phyloP scores from a whole-genome alignment of 768 basidiomycete genomes.

The Leccinum truebloodii region DNA sequence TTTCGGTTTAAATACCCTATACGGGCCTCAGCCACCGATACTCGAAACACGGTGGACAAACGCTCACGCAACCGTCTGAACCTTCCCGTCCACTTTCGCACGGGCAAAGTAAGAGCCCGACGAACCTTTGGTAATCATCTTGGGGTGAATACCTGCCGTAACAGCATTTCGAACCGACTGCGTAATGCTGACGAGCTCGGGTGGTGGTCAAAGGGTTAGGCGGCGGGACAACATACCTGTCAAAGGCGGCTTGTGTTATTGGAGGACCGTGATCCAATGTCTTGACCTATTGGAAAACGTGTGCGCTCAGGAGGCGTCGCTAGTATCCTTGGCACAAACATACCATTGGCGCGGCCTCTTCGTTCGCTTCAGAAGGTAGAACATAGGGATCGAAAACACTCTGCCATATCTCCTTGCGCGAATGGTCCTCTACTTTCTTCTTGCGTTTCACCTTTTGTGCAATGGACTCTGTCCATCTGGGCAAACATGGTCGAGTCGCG shows the following conservation, averaged over 20 bases:
- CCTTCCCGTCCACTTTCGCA: slow-evolving; percentile 69
- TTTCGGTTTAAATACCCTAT: slow-evolving; percentile 89
- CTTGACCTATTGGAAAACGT: slow-evolving; percentile 51
- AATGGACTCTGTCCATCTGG: slow-evolving; percentile 84
- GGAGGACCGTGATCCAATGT: slow-evolving; percentile 80
- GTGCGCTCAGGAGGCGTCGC: slow-evolving; percentile 4
- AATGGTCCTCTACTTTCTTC: slow-evolving; percentile 65
- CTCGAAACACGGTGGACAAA: not conserved
- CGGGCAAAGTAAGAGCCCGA: slow-evolving; percentile 93
- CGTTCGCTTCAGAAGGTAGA: slow-evolving; percentile 32
- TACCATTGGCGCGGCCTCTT: slow-evolving; percentile 25
- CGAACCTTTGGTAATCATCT: slow-evolving; percentile 88
- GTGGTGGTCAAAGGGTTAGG: slow-evolving; percentile 5
- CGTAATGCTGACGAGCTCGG: slow-evolving; percentile 46
- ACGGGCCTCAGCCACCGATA: slow-evolving; percentile 3
- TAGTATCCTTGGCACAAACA: slow-evolving; percentile 1
- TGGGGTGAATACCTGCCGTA: slow-evolving; percentile 77
- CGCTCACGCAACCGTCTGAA: slow-evolving; percentile 80
- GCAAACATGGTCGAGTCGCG: not conserved
- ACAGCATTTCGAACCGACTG: slow-evolving; percentile 71
- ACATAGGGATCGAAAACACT: slow-evolving; percentile 77
- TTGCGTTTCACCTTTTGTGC: slow-evolving; percentile 83
- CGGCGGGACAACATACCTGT: slow-evolving; percentile 48
- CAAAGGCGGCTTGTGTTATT: slow-evolving; percentile 73
- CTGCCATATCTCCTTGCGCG: slow-evolving; percentile 72